These are phyloP conservation scores for Populus simonii DNA, from an alignment of 345 rosid genomes.

Conservation along the genomic window DNA sequence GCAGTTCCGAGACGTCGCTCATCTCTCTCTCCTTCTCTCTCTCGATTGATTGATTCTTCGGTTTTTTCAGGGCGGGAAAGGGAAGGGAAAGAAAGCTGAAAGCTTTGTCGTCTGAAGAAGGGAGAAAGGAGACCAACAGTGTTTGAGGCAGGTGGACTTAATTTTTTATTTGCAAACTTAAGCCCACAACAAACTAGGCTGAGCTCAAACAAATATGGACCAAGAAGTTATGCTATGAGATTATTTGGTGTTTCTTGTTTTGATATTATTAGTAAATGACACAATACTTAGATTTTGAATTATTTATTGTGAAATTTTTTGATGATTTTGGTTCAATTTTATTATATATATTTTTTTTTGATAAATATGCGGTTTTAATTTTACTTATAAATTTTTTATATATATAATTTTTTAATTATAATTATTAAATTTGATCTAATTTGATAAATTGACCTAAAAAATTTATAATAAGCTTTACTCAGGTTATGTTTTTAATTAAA, in stretches of 20 bases:
- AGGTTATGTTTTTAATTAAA: too few relatives aligned
- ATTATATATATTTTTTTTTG: too few relatives aligned
- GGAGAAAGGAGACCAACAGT: not conserved
- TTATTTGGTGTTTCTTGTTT: not conserved
- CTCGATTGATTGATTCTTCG: not conserved
- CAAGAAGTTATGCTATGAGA: not conserved
- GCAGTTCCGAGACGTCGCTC: conserved; percentile 11
- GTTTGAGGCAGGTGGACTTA: not conserved
- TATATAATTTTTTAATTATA: too few relatives aligned
- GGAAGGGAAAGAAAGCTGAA: not conserved
- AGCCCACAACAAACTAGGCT: not conserved
- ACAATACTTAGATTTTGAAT: not conserved
- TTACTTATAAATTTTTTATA: too few relatives aligned
- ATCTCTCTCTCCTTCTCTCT: not conserved
- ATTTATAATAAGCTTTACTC: too few relatives aligned
- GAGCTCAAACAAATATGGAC: not conserved
- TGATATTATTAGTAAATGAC: not conserved
- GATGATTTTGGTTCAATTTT: too few relatives aligned
- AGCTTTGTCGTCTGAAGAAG: not conserved
- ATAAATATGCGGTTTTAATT: not conserved
- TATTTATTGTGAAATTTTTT: too few relatives aligned
- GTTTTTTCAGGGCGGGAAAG: not conserved
- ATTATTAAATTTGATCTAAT: too few relatives aligned
- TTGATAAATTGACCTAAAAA: too few relatives aligned
- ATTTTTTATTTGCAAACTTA: not conserved